These are phyloP conservation scores for Aureobasidium subglaciale DNA, from an alignment of 2,329 filamentous ascomycete species.

Conservation along the genomic window DNA sequence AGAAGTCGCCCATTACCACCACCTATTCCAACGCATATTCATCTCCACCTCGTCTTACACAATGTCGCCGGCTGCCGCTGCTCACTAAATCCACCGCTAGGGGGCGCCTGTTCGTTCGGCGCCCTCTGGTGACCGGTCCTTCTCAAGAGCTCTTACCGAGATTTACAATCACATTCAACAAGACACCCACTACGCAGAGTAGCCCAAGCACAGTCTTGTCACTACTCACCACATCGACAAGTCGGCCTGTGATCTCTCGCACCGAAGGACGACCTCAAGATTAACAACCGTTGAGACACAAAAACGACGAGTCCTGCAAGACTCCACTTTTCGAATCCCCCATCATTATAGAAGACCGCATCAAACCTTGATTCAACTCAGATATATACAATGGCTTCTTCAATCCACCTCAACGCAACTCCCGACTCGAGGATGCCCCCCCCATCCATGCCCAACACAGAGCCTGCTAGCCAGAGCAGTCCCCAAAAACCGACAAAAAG, in stretches of 20 bases:
- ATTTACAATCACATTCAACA: conserved; percentile 24
- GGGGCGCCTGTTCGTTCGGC: conserved; percentile 22
- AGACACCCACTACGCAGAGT: conserved; percentile 18
- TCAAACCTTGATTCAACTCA: background rate
- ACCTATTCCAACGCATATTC: conserved; percentile 17
- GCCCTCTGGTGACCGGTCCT: conserved; percentile 24
- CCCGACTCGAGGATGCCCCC: conserved; percentile 4
- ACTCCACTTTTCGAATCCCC: background rate
- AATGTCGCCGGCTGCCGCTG: conserved; percentile 30
- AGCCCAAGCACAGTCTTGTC: conserved; percentile 5
- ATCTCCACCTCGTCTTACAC: conserved; percentile 27
- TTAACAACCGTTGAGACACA: conserved; percentile 9
- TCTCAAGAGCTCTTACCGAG: conserved; percentile 26
- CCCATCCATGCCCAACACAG: background rate
- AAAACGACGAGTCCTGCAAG: conserved; percentile 9
- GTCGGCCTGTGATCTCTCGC: background rate
- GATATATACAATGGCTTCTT: conserved; percentile 10
- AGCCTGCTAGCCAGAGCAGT: conserved; percentile 17
- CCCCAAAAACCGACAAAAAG: background rate
- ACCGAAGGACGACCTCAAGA: background rate
- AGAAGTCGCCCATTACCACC: conserved; percentile 19
- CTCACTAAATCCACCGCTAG: conserved; percentile 31
- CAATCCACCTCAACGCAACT: background rate
- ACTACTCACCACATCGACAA: background rate
- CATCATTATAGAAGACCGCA: background rate